Conservation (phyloP, 169 alveolate species). For the Plasmodium fragile region DNA sequence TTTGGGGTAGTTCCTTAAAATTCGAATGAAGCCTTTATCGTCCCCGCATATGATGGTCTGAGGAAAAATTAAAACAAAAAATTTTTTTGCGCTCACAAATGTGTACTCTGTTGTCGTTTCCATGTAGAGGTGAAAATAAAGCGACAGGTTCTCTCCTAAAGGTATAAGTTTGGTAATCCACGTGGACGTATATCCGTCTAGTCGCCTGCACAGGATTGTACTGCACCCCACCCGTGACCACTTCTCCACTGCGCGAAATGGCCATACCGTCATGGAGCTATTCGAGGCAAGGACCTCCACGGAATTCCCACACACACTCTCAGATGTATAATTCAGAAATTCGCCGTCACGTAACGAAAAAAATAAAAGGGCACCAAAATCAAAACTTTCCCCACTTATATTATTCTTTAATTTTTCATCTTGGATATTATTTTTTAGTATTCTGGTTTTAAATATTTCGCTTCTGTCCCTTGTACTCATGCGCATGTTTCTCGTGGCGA, state of each 20-base stretch:
- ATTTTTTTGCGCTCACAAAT: not conserved
- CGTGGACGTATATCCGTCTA: not conserved
- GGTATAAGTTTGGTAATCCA: not conserved
- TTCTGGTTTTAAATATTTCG: slow-evolving; percentile 14
- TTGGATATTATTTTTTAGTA: slow-evolving; percentile 35
- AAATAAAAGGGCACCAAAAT: slow-evolving; percentile 70
- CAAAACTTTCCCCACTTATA: slow-evolving; percentile 18
- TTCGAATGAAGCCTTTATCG: slow-evolving; percentile 52
- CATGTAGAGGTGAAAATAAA: not conserved
- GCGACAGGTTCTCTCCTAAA: not conserved
- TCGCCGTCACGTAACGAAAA: slow-evolving; percentile 72
- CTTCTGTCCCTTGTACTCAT: not conserved
- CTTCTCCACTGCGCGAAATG: not conserved
- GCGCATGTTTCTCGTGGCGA: not conserved
- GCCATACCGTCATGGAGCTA: slow-evolving; percentile 49
- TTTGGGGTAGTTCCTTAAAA: slow-evolving; percentile 72
- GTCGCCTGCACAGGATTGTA: not conserved
- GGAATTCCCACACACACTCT: slow-evolving; percentile 64
- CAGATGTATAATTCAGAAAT: slow-evolving; percentile 65
- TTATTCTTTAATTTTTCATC: slow-evolving; percentile 27
- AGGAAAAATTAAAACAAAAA: not conserved
- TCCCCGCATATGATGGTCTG: slow-evolving; percentile 73
- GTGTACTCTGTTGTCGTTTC: not conserved
- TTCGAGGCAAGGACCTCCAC: slow-evolving; percentile 74
- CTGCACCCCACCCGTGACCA: not conserved